A percentile compares a stretch with the other conserved stretches of the same genome.
These are phyloP conservation scores for Emergomyces africanus DNA, from an alignment of 2,329 filamentous ascomycete species.

Conservation along the genomic window DNA sequence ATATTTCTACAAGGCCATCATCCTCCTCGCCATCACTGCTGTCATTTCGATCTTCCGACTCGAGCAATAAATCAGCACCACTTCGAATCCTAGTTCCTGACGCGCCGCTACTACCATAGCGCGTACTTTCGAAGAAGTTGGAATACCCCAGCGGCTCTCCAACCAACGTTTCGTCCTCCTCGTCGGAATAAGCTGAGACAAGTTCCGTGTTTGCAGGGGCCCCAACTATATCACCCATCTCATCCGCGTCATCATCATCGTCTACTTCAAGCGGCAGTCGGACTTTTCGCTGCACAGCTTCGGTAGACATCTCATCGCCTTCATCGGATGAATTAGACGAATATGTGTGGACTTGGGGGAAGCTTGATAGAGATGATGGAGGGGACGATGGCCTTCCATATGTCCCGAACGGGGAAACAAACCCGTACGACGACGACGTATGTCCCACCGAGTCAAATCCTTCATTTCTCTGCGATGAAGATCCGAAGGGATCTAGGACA, in stretches of 20 bases:
- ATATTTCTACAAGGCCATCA: slow-evolving; percentile 34
- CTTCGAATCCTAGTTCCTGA: slow-evolving; percentile 11
- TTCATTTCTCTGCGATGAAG: neutral
- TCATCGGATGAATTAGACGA: slow-evolving; percentile 31
- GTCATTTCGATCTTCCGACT: slow-evolving; percentile 28
- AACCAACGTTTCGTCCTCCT: slow-evolving; percentile 40
- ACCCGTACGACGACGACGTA: neutral
- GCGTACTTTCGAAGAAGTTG: slow-evolving; percentile 41
- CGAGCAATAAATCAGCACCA: slow-evolving; percentile 9
- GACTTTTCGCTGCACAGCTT: slow-evolving; percentile 29
- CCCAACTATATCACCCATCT: slow-evolving; percentile 37
- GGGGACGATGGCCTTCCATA: slow-evolving; percentile 15
- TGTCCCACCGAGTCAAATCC: neutral
- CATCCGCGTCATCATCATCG: slow-evolving; percentile 39
- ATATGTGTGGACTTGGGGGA: slow-evolving; percentile 27
- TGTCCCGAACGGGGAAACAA: neutral
- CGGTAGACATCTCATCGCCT: slow-evolving; percentile 13
- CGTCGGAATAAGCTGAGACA: slow-evolving; percentile 36
- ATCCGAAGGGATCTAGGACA: neutral
- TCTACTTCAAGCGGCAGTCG: slow-evolving; percentile 47
- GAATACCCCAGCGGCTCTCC: slow-evolving; percentile 59
- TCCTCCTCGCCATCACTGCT: slow-evolving; percentile 30
- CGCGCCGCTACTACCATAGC: neutral
- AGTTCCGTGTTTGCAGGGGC: slow-evolving; percentile 24
- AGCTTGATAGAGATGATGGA: slow-evolving; percentile 26